Conservation (phyloP, 2,329 filamentous ascomycete genomes). For the Stemphylium lycopersici region DNA sequence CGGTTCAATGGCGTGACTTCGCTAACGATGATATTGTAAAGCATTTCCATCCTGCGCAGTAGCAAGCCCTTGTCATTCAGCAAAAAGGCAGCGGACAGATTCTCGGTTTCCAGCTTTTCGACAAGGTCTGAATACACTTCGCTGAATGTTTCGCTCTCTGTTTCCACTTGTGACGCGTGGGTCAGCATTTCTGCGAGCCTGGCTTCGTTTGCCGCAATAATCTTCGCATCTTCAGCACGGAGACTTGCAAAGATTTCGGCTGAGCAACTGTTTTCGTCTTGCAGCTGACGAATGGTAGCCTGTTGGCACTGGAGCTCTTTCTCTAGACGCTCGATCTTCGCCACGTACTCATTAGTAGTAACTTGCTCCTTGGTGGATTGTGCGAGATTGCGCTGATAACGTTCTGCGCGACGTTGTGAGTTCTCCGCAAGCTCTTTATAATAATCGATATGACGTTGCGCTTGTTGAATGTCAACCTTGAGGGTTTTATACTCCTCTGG, state of each 20-base stretch:
- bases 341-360: not conserved
- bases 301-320: slow-evolving; percentile 11
- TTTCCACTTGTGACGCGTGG: slow-evolving; percentile 9
- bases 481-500: slow-evolving; percentile 21
- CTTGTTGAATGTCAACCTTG: slow-evolving; percentile 26
- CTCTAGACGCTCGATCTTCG: slow-evolving; percentile 19
- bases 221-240: slow-evolving; percentile 6
- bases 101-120: slow-evolving; percentile 13
- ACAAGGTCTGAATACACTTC: slow-evolving; percentile 14
- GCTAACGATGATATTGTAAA: slow-evolving; percentile 14
- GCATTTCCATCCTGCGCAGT: slow-evolving; percentile 9
- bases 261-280: slow-evolving; percentile 16
- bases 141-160: slow-evolving; percentile 15
- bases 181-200: not conserved
- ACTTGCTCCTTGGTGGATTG: slow-evolving; percentile 6
- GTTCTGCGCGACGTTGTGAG: slow-evolving; percentile 14
- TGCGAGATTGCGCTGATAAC: slow-evolving; percentile 18
- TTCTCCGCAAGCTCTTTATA: slow-evolving; percentile 18
- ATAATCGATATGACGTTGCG: slow-evolving; percentile 13
- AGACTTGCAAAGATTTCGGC: slow-evolving; percentile 8
- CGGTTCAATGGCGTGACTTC: slow-evolving; percentile 19
- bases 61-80: slow-evolving; percentile 6
- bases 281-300: slow-evolving; percentile 12
- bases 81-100: not conserved
- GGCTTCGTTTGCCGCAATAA: slow-evolving; percentile 2